A percentile compares a stretch with the other conserved stretches of the same genome.
Evolutionary conservation across 495 filamentous ascomycete genomes (phyloP).

Genomic region (Podospora fimiseda): DNA sequence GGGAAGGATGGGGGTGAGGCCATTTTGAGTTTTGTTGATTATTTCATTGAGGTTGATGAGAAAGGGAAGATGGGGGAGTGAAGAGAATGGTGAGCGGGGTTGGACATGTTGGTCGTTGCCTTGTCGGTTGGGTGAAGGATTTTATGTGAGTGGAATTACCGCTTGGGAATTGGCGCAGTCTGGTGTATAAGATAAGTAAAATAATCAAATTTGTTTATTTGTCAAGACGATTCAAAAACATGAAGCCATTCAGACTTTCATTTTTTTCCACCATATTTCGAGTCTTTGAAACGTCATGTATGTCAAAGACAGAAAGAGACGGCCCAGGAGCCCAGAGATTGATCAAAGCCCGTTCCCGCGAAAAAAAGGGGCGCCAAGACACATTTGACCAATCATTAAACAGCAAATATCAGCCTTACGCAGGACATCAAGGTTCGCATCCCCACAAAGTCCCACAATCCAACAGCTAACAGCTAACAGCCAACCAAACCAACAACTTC

Average conservation of each 20-base stretch:
- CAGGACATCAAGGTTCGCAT: slow-evolving; percentile 6
- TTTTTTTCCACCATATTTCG: too few relatives aligned
- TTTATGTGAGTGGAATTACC: too few relatives aligned
- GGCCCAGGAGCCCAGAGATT: not conserved
- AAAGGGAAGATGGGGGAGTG: not conserved
- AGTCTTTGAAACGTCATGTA: too few relatives aligned
- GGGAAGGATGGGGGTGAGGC: slow-evolving; percentile 19
- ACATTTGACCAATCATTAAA: not conserved
- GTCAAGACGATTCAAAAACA: too few relatives aligned
- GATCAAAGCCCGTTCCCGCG: not conserved
- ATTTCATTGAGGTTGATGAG: too few relatives aligned
- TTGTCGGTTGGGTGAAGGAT: not conserved
- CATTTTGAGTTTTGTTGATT: slow-evolving; percentile 9
- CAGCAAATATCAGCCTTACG: slow-evolving; percentile 3
- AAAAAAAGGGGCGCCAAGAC: not conserved
- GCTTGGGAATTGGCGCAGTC: too few relatives aligned
- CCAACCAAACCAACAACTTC: not conserved
- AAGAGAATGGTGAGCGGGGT: not conserved
- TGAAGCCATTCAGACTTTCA: too few relatives aligned
- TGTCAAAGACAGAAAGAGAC: not conserved
- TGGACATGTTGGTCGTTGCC: not conserved
- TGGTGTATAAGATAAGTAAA: too few relatives aligned
- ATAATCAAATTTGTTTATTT: too few relatives aligned
- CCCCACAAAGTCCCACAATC: not conserved
- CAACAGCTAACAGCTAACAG: not conserved